A percentile compares a stretch with the other conserved stretches of the same genome.
These are phyloP conservation scores for Phlyctochytrium planicorne DNA, from an alignment of 192 early-diverging fungal genomes.

Conservation along the genomic window DNA sequence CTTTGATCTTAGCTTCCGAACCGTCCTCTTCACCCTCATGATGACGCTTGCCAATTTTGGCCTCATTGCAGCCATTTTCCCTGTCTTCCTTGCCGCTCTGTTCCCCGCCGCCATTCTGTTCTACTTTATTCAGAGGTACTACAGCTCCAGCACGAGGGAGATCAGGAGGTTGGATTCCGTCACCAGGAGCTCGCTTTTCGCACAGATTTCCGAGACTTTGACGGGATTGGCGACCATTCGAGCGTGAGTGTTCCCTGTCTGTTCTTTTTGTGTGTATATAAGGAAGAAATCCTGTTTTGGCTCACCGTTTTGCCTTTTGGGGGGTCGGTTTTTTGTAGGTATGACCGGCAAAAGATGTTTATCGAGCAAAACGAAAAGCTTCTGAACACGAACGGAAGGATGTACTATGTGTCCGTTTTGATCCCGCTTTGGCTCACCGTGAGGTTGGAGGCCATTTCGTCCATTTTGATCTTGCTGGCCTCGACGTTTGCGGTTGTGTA, in stretches of 20 bases:
- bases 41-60: constrained; percentile 26
- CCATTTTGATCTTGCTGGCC: constrained; percentile 8
- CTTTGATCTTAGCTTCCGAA: constrained; percentile 48
- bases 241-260: constrained; percentile 48
- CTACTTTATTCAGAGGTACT: constrained; percentile 64
- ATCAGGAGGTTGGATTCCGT: constrained; percentile 80
- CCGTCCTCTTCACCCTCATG: neutral
- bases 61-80: constrained; percentile 30
- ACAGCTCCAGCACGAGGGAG: constrained; percentile 74
- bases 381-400: constrained; percentile 12
- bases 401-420: neutral
- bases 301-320: neutral
- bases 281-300: too few relatives aligned
- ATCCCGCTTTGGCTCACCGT: constrained; percentile 4
- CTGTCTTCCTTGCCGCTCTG: constrained; percentile 40
- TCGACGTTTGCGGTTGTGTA: constrained; percentile 37
- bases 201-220: constrained; percentile 73
- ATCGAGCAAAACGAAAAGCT: neutral
- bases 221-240: constrained; percentile 82
- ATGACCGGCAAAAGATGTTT: neutral
- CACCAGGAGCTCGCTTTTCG: constrained; percentile 70
- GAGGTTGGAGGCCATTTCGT: neutral
- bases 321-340: neutral
- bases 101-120: constrained; percentile 66
- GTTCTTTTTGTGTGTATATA: neutral